These are phyloP conservation scores for Penicillium taxi DNA, from an alignment of 495 filamentous ascomycete genomes.

Conservation along the genomic window DNA sequence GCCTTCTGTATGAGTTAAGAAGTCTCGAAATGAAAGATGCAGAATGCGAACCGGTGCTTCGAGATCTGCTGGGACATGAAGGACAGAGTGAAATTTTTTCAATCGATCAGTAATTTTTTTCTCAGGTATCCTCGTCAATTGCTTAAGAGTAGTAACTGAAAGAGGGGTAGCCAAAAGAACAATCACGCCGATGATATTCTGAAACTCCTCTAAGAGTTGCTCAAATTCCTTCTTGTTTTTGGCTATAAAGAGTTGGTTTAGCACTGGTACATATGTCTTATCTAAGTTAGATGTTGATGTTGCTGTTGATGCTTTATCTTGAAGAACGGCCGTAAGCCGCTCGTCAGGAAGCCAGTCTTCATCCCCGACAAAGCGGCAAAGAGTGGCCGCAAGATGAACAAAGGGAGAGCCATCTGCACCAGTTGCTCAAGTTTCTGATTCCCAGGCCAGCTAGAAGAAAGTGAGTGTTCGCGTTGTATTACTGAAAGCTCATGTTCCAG, in stretches of 20 bases:
- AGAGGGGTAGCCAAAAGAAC: not conserved
- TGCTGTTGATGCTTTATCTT: not conserved
- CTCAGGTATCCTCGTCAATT: not conserved
- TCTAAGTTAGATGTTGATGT: constrained; percentile 6
- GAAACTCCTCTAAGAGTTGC: constrained; percentile 8
- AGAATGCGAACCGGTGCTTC: constrained; percentile 1
- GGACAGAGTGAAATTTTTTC: not conserved
- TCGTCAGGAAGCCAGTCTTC: constrained; percentile 3
- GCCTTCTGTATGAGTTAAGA: not conserved
- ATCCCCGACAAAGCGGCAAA: constrained; percentile 16
- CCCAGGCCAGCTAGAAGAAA: not conserved
- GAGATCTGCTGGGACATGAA: not conserved
- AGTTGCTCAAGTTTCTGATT: constrained; percentile 2
- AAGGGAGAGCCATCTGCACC: constrained; percentile 4
- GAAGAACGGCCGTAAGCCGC: not conserved
- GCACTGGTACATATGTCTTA: constrained; percentile 13
- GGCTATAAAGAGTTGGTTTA: constrained; percentile 7
- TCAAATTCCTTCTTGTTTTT: constrained; percentile 1
- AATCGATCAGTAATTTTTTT: not conserved
- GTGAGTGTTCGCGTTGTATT: too few relatives aligned
- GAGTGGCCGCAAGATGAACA: constrained; percentile 23
- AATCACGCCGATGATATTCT: constrained; percentile 1
- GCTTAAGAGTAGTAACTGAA: not conserved
- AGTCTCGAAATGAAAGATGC: constrained; percentile 9
- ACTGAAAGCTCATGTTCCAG: not conserved